Evolutionary conservation across 1,139 yeast species (phyloP).

Genomic region (Nematodospora anomalae): DNA sequence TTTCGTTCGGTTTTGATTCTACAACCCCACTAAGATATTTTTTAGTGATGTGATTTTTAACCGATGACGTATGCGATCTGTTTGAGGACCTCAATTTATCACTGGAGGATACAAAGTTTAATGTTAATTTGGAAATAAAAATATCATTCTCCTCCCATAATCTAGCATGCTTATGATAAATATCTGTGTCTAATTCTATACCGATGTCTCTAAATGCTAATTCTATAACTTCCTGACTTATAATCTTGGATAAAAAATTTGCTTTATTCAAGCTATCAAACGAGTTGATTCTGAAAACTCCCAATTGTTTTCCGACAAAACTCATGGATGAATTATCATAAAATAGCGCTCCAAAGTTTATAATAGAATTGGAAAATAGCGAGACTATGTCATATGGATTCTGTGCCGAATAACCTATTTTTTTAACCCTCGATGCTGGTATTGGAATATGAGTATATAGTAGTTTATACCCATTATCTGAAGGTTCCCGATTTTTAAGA

Average conservation of each 20-base stretch:
- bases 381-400: constrained; percentile 42
- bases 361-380: constrained; percentile 46
- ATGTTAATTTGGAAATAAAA: constrained; percentile 44
- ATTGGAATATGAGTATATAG: constrained; percentile 35
- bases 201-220: constrained; percentile 57
- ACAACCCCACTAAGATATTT: constrained; percentile 45
- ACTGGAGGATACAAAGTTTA: constrained; percentile 35
- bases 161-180: constrained; percentile 52
- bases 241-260: constrained; percentile 55
- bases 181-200: constrained; percentile 35
- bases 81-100: constrained; percentile 34
- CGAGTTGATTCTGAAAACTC: constrained; percentile 64
- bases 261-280: constrained; percentile 67
- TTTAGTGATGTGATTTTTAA: constrained; percentile 48
- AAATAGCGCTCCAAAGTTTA: constrained; percentile 66
- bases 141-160: constrained; percentile 65
- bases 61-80: constrained; percentile 32
- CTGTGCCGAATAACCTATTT: constrained; percentile 35
- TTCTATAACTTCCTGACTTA: constrained; percentile 62
- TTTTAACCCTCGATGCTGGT: constrained; percentile 33
- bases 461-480: constrained; percentile 20
- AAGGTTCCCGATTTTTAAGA: constrained; percentile 17
- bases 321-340: constrained; percentile 49
- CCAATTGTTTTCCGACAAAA: constrained; percentile 66
- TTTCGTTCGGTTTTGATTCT: constrained; percentile 43